Evolutionary conservation across 768 basidiomycete genomes (phyloP).

Genomic region (Mycena polygramma): DNA sequence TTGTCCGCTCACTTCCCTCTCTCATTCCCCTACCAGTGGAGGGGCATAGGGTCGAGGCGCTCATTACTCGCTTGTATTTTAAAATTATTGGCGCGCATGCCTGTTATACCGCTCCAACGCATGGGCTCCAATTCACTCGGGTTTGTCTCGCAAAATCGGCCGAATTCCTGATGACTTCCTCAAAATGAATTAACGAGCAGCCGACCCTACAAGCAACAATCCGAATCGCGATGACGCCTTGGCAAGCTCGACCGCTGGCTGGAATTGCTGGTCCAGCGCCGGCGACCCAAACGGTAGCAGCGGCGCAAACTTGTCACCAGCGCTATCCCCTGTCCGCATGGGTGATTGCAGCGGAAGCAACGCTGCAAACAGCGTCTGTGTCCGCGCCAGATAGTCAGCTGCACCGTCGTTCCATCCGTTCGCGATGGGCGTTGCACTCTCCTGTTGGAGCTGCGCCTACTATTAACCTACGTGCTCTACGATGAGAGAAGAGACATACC

Average conservation of each 20-base stretch:
- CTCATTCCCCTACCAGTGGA: conserved; percentile 66
- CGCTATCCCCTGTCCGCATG: conserved; percentile 32
- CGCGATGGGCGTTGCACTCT: conserved; percentile 22
- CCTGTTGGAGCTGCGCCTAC: conserved; percentile 15
- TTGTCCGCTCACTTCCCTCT: not conserved
- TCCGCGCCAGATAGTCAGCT: conserved; percentile 64
- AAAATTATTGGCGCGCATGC: conserved; percentile 33
- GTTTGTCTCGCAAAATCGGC: not conserved
- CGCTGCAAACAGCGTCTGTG: conserved; percentile 72
- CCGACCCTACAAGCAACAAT: conserved; percentile 69
- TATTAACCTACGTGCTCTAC: not conserved
- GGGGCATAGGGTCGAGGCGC: conserved; percentile 67
- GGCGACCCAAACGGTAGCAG: conserved; percentile 69
- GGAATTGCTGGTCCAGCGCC: conserved; percentile 64
- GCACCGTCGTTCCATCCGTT: conserved; percentile 46
- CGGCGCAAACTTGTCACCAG: conserved; percentile 53
- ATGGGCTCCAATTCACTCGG: not conserved
- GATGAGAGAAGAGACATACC: conserved; percentile 41
- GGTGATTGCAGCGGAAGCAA: conserved; percentile 61
- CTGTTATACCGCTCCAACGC: conserved; percentile 2
- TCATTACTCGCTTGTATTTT: conserved; percentile 41
- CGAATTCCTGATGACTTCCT: too few species aligned
- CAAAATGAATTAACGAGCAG: conserved; percentile 35
- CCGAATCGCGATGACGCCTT: conserved; percentile 84
- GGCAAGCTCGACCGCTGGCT: conserved; percentile 72